These are phyloP conservation scores for Musa balbisiana DNA, from an alignment of 202 grass and related monocot species.

Conservation along the genomic window DNA sequence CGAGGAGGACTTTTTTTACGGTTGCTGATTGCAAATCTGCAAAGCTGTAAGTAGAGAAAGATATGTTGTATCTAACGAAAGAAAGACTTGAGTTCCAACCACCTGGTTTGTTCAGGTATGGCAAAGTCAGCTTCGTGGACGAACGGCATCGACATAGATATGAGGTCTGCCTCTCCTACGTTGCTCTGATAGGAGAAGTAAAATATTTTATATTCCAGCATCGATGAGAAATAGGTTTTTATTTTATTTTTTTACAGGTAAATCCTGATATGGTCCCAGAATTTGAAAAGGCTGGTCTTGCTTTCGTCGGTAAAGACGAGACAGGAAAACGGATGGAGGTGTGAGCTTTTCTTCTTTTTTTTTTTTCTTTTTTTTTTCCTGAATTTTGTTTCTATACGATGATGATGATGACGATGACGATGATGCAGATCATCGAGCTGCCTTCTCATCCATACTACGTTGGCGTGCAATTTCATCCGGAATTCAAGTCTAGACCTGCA, in stretches of 20 bases:
- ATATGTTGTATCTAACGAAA: not conserved
- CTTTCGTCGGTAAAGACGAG: slow-evolving; percentile 11
- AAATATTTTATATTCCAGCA: not conserved
- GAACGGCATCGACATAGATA: slow-evolving; percentile 13
- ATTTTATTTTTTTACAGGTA: not conserved
- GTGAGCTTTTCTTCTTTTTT: not conserved
- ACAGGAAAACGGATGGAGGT: slow-evolving; percentile 14
- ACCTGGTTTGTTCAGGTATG: not conserved
- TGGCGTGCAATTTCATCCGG: slow-evolving; percentile 84
- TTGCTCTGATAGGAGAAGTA: not conserved
- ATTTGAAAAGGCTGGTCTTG: slow-evolving; percentile 14
- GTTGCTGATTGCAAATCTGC: slow-evolving; percentile 6
- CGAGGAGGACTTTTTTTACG: slow-evolving; percentile 4
- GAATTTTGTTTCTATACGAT: too few relatives aligned
- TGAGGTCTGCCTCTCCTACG: not conserved
- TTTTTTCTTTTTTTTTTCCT: not conserved
- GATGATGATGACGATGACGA: not conserved
- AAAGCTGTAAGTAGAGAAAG: slow-evolving; percentile 9
- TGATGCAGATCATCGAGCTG: slow-evolving; percentile 82
- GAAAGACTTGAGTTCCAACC: not conserved
- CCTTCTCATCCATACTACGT: slow-evolving; percentile 66
- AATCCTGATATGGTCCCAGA: slow-evolving; percentile 14
- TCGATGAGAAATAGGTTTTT: not conserved
- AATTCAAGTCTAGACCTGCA: slow-evolving; percentile 89
- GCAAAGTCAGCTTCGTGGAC: not conserved